Conservation (phyloP, 2,329 filamentous ascomycete species). For the Uncinocarpus reesii region DNA sequence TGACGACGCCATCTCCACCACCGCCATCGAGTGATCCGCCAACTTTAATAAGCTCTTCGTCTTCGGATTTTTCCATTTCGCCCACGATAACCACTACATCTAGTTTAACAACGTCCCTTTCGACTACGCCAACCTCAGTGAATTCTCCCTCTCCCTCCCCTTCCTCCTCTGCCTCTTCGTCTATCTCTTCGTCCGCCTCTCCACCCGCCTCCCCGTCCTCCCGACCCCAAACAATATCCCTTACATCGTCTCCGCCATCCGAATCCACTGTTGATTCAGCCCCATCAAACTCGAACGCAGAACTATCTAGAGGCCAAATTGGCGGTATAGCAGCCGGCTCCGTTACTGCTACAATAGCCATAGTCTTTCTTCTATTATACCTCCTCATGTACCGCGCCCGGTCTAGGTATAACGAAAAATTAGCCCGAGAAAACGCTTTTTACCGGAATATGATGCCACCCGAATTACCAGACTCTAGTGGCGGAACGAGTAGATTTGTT, state of each 20-base stretch:
- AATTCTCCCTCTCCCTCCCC: background rate
- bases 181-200: background rate
- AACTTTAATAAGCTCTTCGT: background rate
- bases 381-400: constrained; percentile 2
- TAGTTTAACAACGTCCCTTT: too few relatives aligned
- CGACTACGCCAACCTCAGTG: background rate
- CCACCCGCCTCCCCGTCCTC: background rate
- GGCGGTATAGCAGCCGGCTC: constrained; percentile 11
- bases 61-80: background rate
- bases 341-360: background rate
- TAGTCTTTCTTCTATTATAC: constrained; percentile 3
- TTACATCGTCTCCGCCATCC: background rate
- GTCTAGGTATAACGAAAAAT: background rate
- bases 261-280: background rate
- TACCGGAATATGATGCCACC: background rate
- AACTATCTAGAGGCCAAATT: constrained; percentile 4
- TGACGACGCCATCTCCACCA: background rate
- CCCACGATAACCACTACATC: background rate
- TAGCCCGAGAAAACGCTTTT: background rate
- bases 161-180: background rate
- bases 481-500: background rate
- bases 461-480: constrained; percentile 6
- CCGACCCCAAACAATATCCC: background rate
- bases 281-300: background rate
- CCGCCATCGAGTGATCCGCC: background rate